These are phyloP conservation scores for Diaporthe ampelina DNA, from an alignment of 2,329 filamentous ascomycete genomes.

Conservation along the genomic window DNA sequence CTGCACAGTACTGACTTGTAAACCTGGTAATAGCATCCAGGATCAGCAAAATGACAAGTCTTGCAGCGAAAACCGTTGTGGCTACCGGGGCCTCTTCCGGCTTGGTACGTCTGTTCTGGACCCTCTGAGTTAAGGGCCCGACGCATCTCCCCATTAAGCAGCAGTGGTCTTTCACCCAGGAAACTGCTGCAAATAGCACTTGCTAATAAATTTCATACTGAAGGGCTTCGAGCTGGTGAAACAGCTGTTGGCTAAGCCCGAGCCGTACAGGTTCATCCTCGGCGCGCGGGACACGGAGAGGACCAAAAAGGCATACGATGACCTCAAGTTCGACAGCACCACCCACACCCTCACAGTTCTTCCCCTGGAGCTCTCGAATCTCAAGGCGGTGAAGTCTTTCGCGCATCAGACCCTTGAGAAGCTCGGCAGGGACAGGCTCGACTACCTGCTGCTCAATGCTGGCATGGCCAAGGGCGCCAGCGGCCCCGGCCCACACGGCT, in stretches of 20 bases:
- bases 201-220: neutral
- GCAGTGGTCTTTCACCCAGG: neutral
- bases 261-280: conserved; percentile 63
- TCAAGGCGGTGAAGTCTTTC: conserved; percentile 61
- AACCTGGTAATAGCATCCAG: too few species aligned
- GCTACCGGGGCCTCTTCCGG: conserved; percentile 66
- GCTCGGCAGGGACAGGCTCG: conserved; percentile 58
- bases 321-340: conserved; percentile 56
- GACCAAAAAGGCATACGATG: conserved; percentile 58
- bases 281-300: conserved; percentile 61
- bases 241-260: conserved; percentile 60
- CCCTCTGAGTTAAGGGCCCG: neutral
- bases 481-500: conserved; percentile 54
- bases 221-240: conserved; percentile 68
- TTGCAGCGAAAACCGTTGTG: conserved; percentile 62
- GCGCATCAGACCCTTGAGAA: conserved; percentile 58
- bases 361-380: conserved; percentile 62
- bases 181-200: too few species aligned
- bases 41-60: conserved; percentile 29
- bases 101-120: conserved; percentile 54
- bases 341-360: conserved; percentile 60
- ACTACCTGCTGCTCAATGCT: conserved; percentile 66
- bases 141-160: neutral
- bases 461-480: conserved; percentile 55
- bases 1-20: neutral